phyloP scores from a whole-genome alignment of 139 green algal genomes.

The Yamagishiella unicocca region DNA sequence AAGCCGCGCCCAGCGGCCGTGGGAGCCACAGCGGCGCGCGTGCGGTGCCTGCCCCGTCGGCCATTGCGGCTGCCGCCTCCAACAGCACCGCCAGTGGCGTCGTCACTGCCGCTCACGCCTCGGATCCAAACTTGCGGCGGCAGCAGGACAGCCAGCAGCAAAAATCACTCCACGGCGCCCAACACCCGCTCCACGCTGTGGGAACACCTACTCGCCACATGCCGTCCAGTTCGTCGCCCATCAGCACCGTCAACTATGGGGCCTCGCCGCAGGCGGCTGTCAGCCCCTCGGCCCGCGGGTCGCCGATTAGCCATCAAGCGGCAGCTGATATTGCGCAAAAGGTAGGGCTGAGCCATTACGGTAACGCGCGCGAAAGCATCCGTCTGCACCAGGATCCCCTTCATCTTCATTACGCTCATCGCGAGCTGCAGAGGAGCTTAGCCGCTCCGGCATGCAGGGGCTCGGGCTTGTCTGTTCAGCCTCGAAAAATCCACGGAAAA shows the following conservation, averaged over 20 bases:
- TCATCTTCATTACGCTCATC: no score
- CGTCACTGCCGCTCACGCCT: neutral
- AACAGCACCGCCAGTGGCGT: neutral
- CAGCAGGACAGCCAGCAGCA: neutral
- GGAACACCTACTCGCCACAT: constrained; percentile 23
- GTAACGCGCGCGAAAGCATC: neutral
- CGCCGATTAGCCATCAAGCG: neutral
- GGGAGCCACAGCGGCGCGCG: neutral
- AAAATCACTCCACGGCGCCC: neutral
- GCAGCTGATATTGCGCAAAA: constrained; percentile 14
- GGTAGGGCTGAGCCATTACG: neutral
- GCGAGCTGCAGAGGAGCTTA: no score
- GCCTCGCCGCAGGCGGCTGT: neutral
- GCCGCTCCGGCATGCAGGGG: no score
- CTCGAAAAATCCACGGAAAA: no score
- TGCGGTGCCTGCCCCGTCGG: no score
- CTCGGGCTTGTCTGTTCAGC: no score
- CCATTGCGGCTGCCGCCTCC: neutral
- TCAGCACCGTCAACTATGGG: constrained; percentile 41
- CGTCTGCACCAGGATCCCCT: neutral
- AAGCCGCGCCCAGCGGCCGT: neutral
- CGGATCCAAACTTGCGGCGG: no score
- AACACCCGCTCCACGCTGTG: neutral
- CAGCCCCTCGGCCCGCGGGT: neutral
- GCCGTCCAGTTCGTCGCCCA: constrained; percentile 23